phyloP scores from a whole-genome alignment of 1,139 yeast species.

The Yamadazyma songkhlaensis region DNA sequence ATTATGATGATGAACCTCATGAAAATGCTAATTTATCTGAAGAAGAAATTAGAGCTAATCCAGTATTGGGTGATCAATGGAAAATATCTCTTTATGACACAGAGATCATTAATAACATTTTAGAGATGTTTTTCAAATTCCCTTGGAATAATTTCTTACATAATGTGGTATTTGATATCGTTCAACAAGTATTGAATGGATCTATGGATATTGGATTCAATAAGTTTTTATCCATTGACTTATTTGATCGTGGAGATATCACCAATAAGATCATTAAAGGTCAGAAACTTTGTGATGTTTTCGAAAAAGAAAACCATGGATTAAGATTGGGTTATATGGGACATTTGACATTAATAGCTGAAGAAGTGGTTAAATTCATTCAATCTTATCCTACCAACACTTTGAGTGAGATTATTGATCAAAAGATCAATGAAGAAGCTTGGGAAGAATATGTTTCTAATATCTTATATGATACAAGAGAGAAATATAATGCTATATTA shows the following conservation, averaged over 20 bases:
- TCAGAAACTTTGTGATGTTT: conserved; percentile 69
- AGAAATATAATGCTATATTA: conserved; percentile 90
- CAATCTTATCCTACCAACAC: conserved; percentile 66
- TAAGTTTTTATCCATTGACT: conserved; percentile 80
- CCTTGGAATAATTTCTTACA: conserved; percentile 99
- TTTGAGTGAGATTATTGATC: conserved; percentile 58
- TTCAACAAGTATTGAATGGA: conserved; percentile 93
- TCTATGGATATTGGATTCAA: conserved; percentile 90
- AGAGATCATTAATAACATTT: conserved; percentile 70
- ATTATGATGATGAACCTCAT: conserved; percentile 34
- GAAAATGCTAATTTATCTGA: conserved; percentile 59
- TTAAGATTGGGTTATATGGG: conserved; percentile 96
- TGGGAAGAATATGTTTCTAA: conserved; percentile 89
- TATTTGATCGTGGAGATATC: conserved; percentile 76
- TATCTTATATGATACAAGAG: conserved; percentile 83
- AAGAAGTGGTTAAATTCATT: conserved; percentile 93
- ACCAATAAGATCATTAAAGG: conserved; percentile 81
- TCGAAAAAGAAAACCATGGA: conserved; percentile 58
- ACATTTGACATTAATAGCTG: conserved; percentile 90
- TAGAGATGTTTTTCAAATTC: conserved; percentile 82
- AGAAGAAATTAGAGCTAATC: conserved; percentile 57
- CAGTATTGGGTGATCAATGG: conserved; percentile 87
- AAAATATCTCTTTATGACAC: conserved; percentile 85
- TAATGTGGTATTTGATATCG: conserved; percentile 95
- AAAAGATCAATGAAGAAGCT: conserved; percentile 53